Conservation (phyloP, 345 rosid genomes). For the Gossypium arboreum region DNA sequence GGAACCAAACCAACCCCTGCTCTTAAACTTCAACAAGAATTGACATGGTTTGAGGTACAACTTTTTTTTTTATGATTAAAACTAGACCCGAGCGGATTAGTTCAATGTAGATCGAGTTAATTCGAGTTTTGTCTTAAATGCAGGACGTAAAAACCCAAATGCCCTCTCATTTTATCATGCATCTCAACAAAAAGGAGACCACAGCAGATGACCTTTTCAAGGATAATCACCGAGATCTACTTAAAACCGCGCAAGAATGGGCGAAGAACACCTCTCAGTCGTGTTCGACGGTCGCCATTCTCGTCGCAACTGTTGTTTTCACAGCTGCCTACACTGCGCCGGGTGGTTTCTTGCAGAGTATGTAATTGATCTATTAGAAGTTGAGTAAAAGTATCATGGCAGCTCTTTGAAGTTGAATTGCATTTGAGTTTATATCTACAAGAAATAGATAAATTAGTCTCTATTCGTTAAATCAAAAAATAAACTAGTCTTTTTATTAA, state of each 20-base stretch:
- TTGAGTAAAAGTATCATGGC: too few species aligned
- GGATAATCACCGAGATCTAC: constrained; percentile 8
- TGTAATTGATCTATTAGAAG: background rate
- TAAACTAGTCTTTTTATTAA: rapidly evolving
- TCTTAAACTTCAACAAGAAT: constrained; percentile 23
- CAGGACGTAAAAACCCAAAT: constrained; percentile 16
- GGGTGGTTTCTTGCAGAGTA: background rate
- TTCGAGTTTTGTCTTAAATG: background rate
- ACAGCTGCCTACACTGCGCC: constrained; percentile 26
- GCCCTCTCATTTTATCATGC: constrained; percentile 16
- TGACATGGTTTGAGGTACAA: constrained; percentile 19
- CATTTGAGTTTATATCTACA: too few species aligned
- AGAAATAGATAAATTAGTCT: too few species aligned
- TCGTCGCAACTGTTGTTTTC: constrained; percentile 25
- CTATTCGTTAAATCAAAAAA: rapidly evolving
- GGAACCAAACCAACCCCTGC: constrained; percentile 22
- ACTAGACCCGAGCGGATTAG: too few species aligned
- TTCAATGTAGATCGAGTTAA: too few species aligned
- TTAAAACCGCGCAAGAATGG: constrained; percentile 19
- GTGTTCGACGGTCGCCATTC: constrained; percentile 27
- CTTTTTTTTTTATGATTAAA: background rate
- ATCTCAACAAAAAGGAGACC: background rate
- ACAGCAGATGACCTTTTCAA: constrained; percentile 22
- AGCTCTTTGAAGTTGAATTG: too few species aligned
- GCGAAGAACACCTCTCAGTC: constrained; percentile 24